A percentile compares a stretch with the other conserved stretches of the same genome.
phyloP scores from a whole-genome alignment of 805 yeast species.

The Barnettozyma californica region DNA sequence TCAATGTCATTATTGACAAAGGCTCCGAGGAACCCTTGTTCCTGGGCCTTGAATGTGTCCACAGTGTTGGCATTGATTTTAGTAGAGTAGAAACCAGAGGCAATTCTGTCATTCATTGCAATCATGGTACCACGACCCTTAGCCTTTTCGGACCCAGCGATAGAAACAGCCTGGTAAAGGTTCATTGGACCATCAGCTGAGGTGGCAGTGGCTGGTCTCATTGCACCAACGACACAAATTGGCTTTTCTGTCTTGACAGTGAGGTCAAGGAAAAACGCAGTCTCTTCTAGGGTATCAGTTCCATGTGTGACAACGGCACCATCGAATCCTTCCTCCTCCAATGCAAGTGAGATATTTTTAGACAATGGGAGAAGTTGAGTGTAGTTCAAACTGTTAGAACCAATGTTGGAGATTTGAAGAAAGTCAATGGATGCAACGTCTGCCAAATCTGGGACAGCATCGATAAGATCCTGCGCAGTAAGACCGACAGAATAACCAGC shows the following conservation, averaged over 20 bases:
- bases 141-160: constrained; percentile 47
- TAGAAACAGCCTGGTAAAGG: constrained; percentile 59
- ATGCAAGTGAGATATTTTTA: constrained; percentile 39
- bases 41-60: constrained; percentile 58
- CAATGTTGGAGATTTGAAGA: constrained; percentile 40
- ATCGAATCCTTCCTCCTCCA: constrained; percentile 37
- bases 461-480: constrained; percentile 45
- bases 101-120: constrained; percentile 60
- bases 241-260: constrained; percentile 32
- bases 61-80: constrained; percentile 65
- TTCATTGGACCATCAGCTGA: constrained; percentile 74
- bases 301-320: constrained; percentile 68
- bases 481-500: constrained; percentile 51
- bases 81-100: constrained; percentile 62
- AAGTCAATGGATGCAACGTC: constrained; percentile 45
- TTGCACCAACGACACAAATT: constrained; percentile 46
- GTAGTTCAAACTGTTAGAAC: constrained; percentile 51
- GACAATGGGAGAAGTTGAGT: constrained; percentile 40
- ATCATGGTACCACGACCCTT: constrained; percentile 59
- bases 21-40: constrained; percentile 65
- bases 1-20: constrained; percentile 61
- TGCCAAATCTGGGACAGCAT: constrained; percentile 51
- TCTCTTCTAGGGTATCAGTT: constrained; percentile 66
- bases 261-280: constrained; percentile 57
- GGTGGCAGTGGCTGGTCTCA: constrained; percentile 68